Evolutionary conservation across 148 eudicot genomes (phyloP).

Genomic region (Spergularia marina): DNA sequence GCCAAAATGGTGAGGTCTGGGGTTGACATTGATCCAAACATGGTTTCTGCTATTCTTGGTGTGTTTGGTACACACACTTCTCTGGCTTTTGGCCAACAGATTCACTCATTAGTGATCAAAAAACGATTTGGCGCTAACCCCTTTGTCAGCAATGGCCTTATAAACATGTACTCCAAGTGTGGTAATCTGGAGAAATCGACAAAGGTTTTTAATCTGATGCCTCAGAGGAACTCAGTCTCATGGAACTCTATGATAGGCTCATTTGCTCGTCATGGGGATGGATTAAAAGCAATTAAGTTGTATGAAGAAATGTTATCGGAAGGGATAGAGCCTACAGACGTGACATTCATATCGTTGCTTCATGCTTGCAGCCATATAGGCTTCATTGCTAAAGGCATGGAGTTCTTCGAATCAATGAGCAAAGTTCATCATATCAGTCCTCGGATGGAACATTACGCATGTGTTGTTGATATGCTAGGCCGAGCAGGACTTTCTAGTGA

Average conservation of each 20-base stretch:
- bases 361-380: slow-evolving; percentile 96
- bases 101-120: slow-evolving; percentile 62
- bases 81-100: slow-evolving; percentile 62
- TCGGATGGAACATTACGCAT: slow-evolving; percentile 90
- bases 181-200: slow-evolving; percentile 62
- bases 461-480: slow-evolving; percentile 84
- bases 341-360: slow-evolving; percentile 77
- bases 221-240: slow-evolving; percentile 58
- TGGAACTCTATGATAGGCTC: slow-evolving; percentile 92
- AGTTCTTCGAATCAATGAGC: slow-evolving; percentile 66
- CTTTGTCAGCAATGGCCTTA: slow-evolving; percentile 74
- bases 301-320: slow-evolving; percentile 57
- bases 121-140: slow-evolving; percentile 45
- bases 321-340: slow-evolving; percentile 62
- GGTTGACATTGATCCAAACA: slow-evolving; percentile 57
- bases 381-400: slow-evolving; percentile 68
- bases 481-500: slow-evolving; percentile 66
- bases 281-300: slow-evolving; percentile 53
- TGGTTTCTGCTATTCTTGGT: slow-evolving; percentile 80
- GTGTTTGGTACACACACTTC: slow-evolving; percentile 69
- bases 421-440: slow-evolving; percentile 50
- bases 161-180: slow-evolving; percentile 91
- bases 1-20: slow-evolving; percentile 56
- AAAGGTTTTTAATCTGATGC: slow-evolving; percentile 52
- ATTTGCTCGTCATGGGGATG: slow-evolving; percentile 89